Conservation (phyloP, 2,329 filamentous ascomycete genomes). For the Ophiostoma piceae region DNA sequence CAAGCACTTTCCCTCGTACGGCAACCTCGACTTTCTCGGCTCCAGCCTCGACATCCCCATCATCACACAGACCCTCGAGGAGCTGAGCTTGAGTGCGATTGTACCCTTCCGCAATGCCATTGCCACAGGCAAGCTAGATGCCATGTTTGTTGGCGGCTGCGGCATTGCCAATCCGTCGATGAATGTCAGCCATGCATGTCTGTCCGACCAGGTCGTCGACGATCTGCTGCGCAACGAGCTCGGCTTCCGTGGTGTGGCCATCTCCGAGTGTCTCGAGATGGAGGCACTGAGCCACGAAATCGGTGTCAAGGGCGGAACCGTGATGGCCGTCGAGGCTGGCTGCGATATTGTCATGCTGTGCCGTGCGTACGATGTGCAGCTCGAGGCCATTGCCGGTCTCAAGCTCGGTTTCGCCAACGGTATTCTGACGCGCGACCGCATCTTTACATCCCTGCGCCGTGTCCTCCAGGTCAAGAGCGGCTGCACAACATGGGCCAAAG, state of each 20-base stretch:
- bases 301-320: slow-evolving; percentile 91
- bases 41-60: slow-evolving; percentile 89
- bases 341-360: slow-evolving; percentile 89
- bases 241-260: slow-evolving; percentile 84
- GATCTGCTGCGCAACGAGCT: slow-evolving; percentile 83
- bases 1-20: slow-evolving; percentile 95
- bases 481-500: slow-evolving; percentile 86
- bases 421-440: slow-evolving; percentile 74
- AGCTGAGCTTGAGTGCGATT: slow-evolving; percentile 83
- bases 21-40: slow-evolving; percentile 87
- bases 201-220: slow-evolving; percentile 89
- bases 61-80: slow-evolving; percentile 90
- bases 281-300: slow-evolving; percentile 92
- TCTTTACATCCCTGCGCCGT: slow-evolving; percentile 72
- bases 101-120: slow-evolving; percentile 91
- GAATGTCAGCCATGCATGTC: slow-evolving; percentile 91
- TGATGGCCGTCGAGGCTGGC: slow-evolving; percentile 95
- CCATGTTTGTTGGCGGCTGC: slow-evolving; percentile 93
- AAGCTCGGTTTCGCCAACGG: slow-evolving; percentile 86
- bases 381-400: slow-evolving; percentile 84
- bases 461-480: slow-evolving; percentile 75
- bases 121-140: slow-evolving; percentile 71
- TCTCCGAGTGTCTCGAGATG: slow-evolving; percentile 96
- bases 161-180: slow-evolving; percentile 87
- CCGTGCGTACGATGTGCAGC: slow-evolving; percentile 78